These are phyloP conservation scores for Brassica carinata DNA, from an alignment of 345 rosid species.

Conservation along the genomic window DNA sequence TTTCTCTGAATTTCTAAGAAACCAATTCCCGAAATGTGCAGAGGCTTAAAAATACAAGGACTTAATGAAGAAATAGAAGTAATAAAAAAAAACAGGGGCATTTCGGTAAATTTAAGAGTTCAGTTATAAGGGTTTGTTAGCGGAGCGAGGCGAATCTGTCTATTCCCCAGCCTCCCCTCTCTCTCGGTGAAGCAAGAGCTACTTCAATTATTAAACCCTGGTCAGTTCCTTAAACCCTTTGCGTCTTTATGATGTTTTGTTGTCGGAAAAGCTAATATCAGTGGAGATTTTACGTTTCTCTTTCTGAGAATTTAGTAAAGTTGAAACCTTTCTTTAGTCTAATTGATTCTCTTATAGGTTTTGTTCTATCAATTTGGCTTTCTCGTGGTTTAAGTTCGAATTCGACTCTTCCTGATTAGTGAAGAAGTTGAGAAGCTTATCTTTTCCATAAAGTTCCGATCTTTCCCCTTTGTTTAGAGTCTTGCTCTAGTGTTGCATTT, in stretches of 20 bases:
- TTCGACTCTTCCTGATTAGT: neutral
- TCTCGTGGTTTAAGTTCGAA: neutral
- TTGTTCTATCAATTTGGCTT: neutral
- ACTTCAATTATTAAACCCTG: neutral
- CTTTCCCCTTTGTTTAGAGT: neutral
- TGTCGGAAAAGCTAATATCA: neutral
- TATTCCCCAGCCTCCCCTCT: constrained; percentile 3
- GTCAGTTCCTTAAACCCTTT: neutral
- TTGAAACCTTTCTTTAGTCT: neutral
- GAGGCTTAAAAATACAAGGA: neutral
- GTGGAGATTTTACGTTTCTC: neutral
- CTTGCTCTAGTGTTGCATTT: neutral
- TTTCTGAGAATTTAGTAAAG: neutral
- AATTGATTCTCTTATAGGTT: neutral
- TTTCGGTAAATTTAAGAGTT: neutral
- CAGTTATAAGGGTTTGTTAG: constrained; percentile 22
- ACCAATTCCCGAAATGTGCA: too few species aligned
- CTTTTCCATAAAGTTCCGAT: neutral
- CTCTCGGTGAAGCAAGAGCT: constrained; percentile 1
- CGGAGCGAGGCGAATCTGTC: neutral
- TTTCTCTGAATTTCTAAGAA: neutral
- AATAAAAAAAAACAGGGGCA: neutral
- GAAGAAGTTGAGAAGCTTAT: neutral
- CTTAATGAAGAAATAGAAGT: neutral
- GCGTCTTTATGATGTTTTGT: neutral